Conservation (phyloP, 495 filamentous ascomycete genomes). For the Lentithecium fluviatile region DNA sequence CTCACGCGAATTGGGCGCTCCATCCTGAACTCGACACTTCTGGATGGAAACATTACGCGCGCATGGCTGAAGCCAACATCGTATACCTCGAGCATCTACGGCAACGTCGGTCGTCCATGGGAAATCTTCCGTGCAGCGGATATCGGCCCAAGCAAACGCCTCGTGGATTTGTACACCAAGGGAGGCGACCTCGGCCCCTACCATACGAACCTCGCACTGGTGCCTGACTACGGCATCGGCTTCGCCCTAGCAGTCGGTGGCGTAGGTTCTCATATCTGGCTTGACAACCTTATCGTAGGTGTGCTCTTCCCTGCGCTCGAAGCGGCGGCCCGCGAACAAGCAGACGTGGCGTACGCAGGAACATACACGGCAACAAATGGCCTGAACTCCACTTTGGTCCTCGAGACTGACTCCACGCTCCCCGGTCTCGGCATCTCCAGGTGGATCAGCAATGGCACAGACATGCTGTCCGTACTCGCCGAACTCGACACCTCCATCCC, state of each 20-base stretch:
- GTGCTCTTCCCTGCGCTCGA: constrained; percentile 49
- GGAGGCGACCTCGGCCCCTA: constrained; percentile 33
- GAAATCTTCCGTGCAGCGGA: constrained; percentile 42
- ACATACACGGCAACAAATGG: constrained; percentile 40
- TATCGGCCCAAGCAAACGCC: constrained; percentile 33
- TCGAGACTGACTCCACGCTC: constrained; percentile 43
- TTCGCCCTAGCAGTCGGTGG: constrained; percentile 27
- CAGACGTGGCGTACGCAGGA: constrained; percentile 46
- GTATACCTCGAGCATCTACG: constrained; percentile 50
- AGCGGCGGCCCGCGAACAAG: constrained; percentile 47
- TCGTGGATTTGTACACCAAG: constrained; percentile 37
- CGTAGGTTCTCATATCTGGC: constrained; percentile 1
- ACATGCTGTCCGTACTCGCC: constrained; percentile 42
- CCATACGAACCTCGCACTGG: constrained; percentile 17
- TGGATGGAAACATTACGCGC: constrained; percentile 43
- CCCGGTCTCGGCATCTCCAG: constrained; percentile 51
- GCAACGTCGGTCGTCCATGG: constrained; percentile 51
- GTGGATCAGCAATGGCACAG: constrained; percentile 53
- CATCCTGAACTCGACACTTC: constrained; percentile 51
- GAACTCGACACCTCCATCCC: constrained; percentile 27
- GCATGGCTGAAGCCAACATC: constrained; percentile 53
- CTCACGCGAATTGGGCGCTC: constrained; percentile 46
- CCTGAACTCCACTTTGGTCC: constrained; percentile 37
- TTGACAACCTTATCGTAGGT: constrained; percentile 39
- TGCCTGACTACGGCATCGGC: constrained; percentile 36